phyloP scores from a whole-genome alignment of 164 flowering plant species.

The Nelumbo lutea region DNA sequence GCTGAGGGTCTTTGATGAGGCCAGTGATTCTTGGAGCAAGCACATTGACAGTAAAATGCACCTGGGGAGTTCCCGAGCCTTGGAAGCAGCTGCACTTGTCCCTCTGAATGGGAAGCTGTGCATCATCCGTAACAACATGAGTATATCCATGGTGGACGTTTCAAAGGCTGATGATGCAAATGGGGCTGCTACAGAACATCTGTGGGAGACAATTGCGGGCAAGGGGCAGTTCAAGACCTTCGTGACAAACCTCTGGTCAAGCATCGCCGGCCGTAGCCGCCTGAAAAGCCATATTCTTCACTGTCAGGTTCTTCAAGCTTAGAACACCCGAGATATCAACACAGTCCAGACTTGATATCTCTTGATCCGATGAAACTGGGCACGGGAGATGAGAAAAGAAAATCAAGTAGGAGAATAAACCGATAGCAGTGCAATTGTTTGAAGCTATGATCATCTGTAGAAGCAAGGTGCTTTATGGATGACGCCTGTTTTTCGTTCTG shows the following conservation, averaged over 20 bases:
- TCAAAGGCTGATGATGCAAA: conserved; percentile 29
- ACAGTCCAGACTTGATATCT: background rate
- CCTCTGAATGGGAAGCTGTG: conserved; percentile 67
- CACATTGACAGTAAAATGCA: conserved; percentile 67
- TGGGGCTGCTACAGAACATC: conserved; percentile 31
- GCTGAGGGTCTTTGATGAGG: conserved; percentile 61
- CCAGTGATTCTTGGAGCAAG: conserved; percentile 61
- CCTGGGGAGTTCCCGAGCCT: conserved; percentile 60
- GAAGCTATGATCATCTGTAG: background rate
- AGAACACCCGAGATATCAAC: background rate
- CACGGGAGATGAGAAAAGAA: background rate
- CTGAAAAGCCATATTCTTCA: conserved; percentile 71
- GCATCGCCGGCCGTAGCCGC: conserved; percentile 56
- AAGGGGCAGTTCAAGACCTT: conserved; percentile 67
- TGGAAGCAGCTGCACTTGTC: conserved; percentile 75
- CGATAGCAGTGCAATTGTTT: no score
- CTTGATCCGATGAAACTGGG: background rate
- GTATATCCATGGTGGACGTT: conserved; percentile 65
- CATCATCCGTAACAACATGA: conserved; percentile 74
- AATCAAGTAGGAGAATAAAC: background rate
- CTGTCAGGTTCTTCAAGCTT: conserved; percentile 74
- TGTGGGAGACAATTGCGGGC: conserved; percentile 75
- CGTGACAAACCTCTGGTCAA: conserved; percentile 60
- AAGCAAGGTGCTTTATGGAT: background rate
- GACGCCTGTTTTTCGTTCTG: background rate